Percentiles rank a stretch among this genome's conserved stretches.
Evolutionary conservation across 306 rosid species (phyloP).

Genomic region (Amphicarpaea edgeworthii): DNA sequence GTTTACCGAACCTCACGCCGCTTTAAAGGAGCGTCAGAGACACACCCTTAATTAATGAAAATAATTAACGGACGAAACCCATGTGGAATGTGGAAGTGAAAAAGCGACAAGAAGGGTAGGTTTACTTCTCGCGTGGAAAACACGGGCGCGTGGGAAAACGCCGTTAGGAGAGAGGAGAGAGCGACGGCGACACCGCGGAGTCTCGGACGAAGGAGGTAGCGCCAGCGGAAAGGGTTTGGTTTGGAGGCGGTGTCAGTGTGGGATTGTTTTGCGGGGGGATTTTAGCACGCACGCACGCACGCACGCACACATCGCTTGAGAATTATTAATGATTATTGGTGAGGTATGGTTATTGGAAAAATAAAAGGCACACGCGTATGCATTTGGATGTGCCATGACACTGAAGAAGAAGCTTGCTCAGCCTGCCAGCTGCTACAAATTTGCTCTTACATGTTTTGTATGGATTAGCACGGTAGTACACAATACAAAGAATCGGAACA

Average conservation of each 20-base stretch:
- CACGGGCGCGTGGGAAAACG: conserved; percentile 26
- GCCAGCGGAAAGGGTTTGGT: not conserved
- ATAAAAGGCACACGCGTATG: not conserved
- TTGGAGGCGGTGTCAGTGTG: conserved; percentile 23
- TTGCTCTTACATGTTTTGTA: not conserved
- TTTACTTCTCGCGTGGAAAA: conserved; percentile 7
- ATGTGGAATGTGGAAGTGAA: conserved; percentile 37
- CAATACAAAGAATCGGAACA: not conserved
- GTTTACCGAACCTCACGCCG: conserved; percentile 50
- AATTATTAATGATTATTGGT: not conserved
- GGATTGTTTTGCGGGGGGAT: not conserved
- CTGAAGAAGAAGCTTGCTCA: not conserved
- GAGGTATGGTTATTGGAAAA: not conserved
- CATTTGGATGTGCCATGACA: not conserved
- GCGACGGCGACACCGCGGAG: conserved; percentile 38
- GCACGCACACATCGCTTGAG: not conserved
- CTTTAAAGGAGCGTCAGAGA: conserved; percentile 42
- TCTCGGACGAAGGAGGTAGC: conserved; percentile 9
- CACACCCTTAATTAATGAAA: conserved; percentile 39
- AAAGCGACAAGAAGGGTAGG: conserved; percentile 26
- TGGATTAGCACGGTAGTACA: not conserved
- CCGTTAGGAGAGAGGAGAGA: not conserved
- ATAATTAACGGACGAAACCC: conserved; percentile 44
- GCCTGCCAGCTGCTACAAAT: not conserved
- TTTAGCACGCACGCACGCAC: not conserved